phyloP scores from a whole-genome alignment of 495 filamentous ascomycete species.

The Achaetomiella virescens region DNA sequence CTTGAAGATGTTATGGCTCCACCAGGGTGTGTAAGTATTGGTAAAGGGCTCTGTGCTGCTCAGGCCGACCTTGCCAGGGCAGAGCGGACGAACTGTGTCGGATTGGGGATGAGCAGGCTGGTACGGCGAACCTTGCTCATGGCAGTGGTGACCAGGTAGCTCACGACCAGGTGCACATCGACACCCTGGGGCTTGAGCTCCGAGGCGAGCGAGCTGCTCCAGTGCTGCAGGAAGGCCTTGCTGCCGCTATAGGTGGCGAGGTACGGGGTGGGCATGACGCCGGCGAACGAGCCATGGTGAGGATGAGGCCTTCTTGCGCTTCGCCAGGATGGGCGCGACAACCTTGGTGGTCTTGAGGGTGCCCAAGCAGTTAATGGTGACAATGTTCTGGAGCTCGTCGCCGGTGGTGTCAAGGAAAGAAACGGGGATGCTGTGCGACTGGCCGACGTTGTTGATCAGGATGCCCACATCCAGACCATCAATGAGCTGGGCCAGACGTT shows the following conservation, averaged over 20 bases:
- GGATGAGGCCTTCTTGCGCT: conserved; percentile 75
- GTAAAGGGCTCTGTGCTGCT: conserved; percentile 67
- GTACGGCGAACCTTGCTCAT: conserved; percentile 91
- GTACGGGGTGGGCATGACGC: conserved; percentile 81
- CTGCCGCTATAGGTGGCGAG: conserved; percentile 94
- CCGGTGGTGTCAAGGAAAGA: conserved; percentile 73
- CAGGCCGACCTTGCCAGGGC: conserved; percentile 75
- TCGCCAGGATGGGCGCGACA: conserved; percentile 75
- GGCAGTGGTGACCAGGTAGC: conserved; percentile 85
- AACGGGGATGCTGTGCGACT: conserved; percentile 85
- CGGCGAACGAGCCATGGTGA: conserved; percentile 96
- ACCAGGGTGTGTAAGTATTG: conserved; percentile 84
- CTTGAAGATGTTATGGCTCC: conserved; percentile 83
- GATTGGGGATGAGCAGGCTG: conserved; percentile 69
- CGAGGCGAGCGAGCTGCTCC: conserved; percentile 78
- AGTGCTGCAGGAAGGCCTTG: conserved; percentile 97
- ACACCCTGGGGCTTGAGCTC: conserved; percentile 77
- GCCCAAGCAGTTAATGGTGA: conserved; percentile 87
- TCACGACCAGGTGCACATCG: conserved; percentile 77
- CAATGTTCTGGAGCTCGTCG: conserved; percentile 77
- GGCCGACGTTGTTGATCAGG: conserved; percentile 95
- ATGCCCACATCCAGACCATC: conserved; percentile 74
- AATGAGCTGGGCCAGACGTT: conserved; percentile 58
- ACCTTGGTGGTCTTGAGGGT: conserved; percentile 83
- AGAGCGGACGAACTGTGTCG: conserved; percentile 72